Conservation (phyloP, 2,329 filamentous ascomycete genomes). For the Beauveria caledonica region DNA sequence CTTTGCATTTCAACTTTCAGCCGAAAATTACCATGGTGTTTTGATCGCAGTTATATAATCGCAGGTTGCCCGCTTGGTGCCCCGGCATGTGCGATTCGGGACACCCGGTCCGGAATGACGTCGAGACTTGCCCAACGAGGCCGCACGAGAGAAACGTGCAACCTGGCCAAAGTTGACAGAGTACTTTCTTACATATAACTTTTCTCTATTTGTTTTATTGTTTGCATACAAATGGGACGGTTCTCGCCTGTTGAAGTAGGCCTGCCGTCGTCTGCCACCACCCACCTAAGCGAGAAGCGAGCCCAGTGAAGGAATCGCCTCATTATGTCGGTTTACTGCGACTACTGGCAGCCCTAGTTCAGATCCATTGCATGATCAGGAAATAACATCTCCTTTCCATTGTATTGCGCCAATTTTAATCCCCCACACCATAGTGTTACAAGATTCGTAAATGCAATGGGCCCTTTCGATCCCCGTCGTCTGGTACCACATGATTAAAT, state of each 20-base stretch:
- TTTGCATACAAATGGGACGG: constrained; percentile 11
- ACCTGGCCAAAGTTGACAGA: too few species aligned
- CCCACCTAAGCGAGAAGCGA: background rate
- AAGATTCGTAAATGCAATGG: constrained; percentile 11
- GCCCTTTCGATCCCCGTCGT: constrained; percentile 2
- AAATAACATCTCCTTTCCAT: constrained; percentile 5
- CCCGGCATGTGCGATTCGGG: background rate
- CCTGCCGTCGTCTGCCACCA: constrained; percentile 4
- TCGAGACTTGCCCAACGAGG: background rate
- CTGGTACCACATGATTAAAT: constrained; percentile 7
- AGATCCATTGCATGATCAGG: constrained; percentile 4
- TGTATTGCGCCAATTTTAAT: constrained; percentile 12
- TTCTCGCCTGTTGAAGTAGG: background rate
- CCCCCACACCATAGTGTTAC: constrained; percentile 12
- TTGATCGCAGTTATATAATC: background rate
- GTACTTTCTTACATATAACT: background rate
- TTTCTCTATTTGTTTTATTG: constrained; percentile 9
- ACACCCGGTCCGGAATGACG: background rate
- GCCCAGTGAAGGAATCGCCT: background rate
- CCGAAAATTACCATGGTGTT: too few species aligned
- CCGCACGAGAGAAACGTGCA: background rate
- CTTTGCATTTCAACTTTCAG: too few species aligned
- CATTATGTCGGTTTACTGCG: background rate
- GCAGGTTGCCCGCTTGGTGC: background rate
- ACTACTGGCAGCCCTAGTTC: background rate